These are phyloP conservation scores for Rhodotorula sp. DNA, from an alignment of 1,284 basidiomycete genomes.

Conservation along the genomic window DNA sequence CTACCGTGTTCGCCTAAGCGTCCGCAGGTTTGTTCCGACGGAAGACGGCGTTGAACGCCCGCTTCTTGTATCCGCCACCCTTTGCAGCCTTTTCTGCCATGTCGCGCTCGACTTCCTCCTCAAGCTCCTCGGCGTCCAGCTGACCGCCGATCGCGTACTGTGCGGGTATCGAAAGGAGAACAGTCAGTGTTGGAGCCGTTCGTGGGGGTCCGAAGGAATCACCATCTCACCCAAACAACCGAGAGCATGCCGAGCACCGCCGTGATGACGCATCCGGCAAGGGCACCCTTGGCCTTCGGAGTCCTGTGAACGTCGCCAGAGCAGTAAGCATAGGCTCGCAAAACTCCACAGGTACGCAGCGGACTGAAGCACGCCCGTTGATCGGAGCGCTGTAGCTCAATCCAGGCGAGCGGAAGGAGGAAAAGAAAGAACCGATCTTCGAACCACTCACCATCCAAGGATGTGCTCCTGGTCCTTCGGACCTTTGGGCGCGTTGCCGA, in stretches of 20 bases:
- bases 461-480: slow-evolving; percentile 35
- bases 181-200: background rate
- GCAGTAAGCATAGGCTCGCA: too few relatives aligned
- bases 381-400: too few relatives aligned
- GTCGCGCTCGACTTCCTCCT: slow-evolving; percentile 39
- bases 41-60: slow-evolving; percentile 19
- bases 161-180: background rate
- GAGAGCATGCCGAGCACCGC: slow-evolving; percentile 26
- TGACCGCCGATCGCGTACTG: slow-evolving; percentile 44
- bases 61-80: slow-evolving; percentile 30
- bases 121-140: slow-evolving; percentile 45
- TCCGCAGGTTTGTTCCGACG: slow-evolving; percentile 2
- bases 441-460: background rate
- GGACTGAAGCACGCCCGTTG: too few relatives aligned
- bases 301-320: slow-evolving; percentile 10
- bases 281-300: slow-evolving; percentile 54
- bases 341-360: too few relatives aligned
- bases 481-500: slow-evolving; percentile 56
- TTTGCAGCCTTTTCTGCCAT: slow-evolving; percentile 26
- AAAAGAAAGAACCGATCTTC: background rate
- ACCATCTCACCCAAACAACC: slow-evolving; percentile 18
- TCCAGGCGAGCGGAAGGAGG: too few relatives aligned
- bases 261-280: slow-evolving; percentile 78
- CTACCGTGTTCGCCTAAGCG: background rate
- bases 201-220: background rate